Evolutionary conservation across 176 grass and related monocot genomes (phyloP).

Genomic region (Triticum urartu): DNA sequence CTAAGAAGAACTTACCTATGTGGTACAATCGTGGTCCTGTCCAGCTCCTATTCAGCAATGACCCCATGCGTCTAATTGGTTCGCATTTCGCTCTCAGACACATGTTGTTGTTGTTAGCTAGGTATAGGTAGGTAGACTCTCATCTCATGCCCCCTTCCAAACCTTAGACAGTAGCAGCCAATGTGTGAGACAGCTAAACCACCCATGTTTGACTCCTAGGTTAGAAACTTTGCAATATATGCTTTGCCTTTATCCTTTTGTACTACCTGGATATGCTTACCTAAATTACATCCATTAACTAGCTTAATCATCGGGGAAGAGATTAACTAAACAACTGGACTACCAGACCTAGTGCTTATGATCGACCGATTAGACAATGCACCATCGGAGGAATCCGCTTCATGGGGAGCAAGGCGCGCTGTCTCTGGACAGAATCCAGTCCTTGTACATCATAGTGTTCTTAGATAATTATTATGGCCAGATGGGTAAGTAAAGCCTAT

Average conservation of each 20-base stretch:
- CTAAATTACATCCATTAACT: neutral
- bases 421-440: conserved; percentile 34
- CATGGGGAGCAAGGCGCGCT: neutral
- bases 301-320: neutral
- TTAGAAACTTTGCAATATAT: conserved; percentile 10
- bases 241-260: conserved; percentile 18
- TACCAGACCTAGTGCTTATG: neutral
- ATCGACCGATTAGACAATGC: conserved; percentile 13
- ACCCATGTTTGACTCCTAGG: conserved; percentile 40
- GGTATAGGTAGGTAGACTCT: conserved; percentile 9
- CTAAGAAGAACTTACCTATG: conserved; percentile 21
- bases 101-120: neutral
- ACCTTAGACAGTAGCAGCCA: conserved; percentile 35
- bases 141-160: conserved; percentile 17
- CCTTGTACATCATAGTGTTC: conserved; percentile 17
- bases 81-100: conserved; percentile 42
- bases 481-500: conserved; percentile 18
- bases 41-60: conserved; percentile 18
- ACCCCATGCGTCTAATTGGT: conserved; percentile 32
- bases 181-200: conserved; percentile 9
- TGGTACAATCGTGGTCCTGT: neutral
- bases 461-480: neutral
- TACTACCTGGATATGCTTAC: conserved; percentile 9
- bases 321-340: neutral
- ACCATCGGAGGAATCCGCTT: conserved; percentile 14